Percentiles rank a stretch among this genome's conserved stretches.
These are phyloP conservation scores for Teunomyces panamensis DNA, from an alignment of 805 yeast genomes.

Conservation along the genomic window DNA sequence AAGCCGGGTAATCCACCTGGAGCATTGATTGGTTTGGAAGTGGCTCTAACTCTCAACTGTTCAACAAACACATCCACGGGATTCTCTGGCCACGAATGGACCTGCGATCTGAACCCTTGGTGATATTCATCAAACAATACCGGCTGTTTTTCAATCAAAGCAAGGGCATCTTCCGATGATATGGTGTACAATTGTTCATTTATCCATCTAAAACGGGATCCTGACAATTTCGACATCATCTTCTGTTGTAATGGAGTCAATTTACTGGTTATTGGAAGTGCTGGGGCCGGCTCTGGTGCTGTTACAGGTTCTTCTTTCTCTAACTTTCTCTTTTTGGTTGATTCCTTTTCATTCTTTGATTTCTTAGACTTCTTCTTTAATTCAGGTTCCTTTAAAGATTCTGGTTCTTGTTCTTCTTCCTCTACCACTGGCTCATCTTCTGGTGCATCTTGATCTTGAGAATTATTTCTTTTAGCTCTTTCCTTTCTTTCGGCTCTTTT, in stretches of 20 bases:
- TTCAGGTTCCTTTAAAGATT: constrained; percentile 6
- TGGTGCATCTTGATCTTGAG: constrained; percentile 8
- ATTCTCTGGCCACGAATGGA: constrained; percentile 96
- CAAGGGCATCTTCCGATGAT: constrained; percentile 71
- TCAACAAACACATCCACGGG: constrained; percentile 90
- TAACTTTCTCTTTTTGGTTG: constrained; percentile 7
- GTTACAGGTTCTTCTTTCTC: constrained; percentile 3
- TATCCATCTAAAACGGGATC: constrained; percentile 97
- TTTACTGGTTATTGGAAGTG: constrained; percentile 30
- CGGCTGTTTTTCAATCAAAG: constrained; percentile 76
- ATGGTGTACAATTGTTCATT: constrained; percentile 95
- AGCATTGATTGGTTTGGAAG: constrained; percentile 73
- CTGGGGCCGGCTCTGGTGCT: constrained; percentile 11
- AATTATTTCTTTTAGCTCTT: constrained; percentile 13
- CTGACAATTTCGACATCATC: constrained; percentile 92
- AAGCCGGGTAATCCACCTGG: constrained; percentile 94
- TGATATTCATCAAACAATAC: constrained; percentile 91
- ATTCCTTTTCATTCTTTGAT: constrained; percentile 3
- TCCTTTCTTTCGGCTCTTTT: constrained; percentile 13
- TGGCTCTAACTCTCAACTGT: constrained; percentile 55
- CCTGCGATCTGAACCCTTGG: constrained; percentile 92
- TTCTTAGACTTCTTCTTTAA: constrained; percentile 3
- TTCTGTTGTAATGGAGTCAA: constrained; percentile 89
- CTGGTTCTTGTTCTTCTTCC: constrained; percentile 20
- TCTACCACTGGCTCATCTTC: constrained; percentile 14